Conservation (phyloP, 768 basidiomycete species). For the Pleurotus platypus region DNA sequence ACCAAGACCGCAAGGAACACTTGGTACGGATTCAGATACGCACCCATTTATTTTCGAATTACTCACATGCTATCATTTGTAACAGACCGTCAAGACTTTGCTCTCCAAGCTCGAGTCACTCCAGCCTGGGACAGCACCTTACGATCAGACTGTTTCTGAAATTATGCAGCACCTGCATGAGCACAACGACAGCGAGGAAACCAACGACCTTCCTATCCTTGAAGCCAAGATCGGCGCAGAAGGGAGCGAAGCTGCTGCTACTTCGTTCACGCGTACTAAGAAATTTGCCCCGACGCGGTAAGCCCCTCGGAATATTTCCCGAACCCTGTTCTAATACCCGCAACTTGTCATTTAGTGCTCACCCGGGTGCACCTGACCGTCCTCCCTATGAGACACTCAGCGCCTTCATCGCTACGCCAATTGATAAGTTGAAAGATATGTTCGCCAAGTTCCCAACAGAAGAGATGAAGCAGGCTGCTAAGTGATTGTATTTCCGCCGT, state of each 20-base stretch:
- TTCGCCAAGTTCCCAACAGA: constrained; percentile 55
- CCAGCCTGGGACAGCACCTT: constrained; percentile 37
- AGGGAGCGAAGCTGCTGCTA: constrained; percentile 40
- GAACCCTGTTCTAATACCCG: neutral
- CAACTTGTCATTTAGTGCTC: constrained; percentile 29
- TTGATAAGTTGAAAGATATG: constrained; percentile 56
- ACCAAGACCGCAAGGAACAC: constrained; percentile 56
- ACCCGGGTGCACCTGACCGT: constrained; percentile 49
- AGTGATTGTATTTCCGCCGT: neutral
- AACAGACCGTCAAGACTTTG: constrained; percentile 24
- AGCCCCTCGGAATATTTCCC: constrained; percentile 11
- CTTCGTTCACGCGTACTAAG: constrained; percentile 52
- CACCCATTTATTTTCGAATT: no score
- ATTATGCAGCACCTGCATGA: constrained; percentile 46
- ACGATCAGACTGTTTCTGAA: constrained; percentile 35
- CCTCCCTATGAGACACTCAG: constrained; percentile 60
- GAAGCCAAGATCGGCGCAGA: constrained; percentile 43
- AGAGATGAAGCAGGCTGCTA: constrained; percentile 37
- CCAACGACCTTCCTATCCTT: constrained; percentile 51
- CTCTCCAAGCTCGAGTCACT: constrained; percentile 46
- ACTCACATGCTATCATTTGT: no score
- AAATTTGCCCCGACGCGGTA: constrained; percentile 60
- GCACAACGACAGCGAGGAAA: constrained; percentile 59
- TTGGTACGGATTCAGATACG: constrained; percentile 28
- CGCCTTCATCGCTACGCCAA: constrained; percentile 49